Evolutionary conservation across 345 rosid genomes (phyloP).

Genomic region (Aquilaria sinensis): DNA sequence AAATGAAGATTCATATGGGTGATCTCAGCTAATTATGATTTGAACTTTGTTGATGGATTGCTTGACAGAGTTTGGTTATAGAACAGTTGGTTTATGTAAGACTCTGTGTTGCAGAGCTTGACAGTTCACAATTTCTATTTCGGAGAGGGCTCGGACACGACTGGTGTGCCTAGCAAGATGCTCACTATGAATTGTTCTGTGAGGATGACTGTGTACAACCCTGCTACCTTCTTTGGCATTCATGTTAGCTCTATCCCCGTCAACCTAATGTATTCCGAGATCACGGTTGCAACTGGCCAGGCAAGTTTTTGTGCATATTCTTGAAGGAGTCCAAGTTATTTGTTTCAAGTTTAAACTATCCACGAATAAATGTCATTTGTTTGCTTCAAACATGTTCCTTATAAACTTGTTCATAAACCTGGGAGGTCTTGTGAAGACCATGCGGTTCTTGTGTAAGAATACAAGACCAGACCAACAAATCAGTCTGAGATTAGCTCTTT

Average conservation of each 20-base stretch:
- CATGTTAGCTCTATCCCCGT: slow-evolving; percentile 61
- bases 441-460: background rate
- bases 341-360: no score
- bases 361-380: no score
- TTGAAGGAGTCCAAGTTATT: background rate
- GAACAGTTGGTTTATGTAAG: background rate
- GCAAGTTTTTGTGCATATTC: slow-evolving; percentile 21
- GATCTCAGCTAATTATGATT: no score
- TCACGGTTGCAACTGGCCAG: slow-evolving; percentile 65
- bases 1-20: no score
- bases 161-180: slow-evolving; percentile 78
- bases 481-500: no score
- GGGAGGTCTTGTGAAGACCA: no score
- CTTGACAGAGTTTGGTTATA: no score
- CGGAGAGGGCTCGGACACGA: slow-evolving; percentile 72
- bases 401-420: no score
- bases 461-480: no score
- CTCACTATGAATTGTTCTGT: slow-evolving; percentile 60
- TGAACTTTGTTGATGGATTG: no score
- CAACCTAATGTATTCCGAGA: slow-evolving; percentile 55
- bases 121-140: slow-evolving; percentile 48
- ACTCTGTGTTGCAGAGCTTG: slow-evolving; percentile 39
- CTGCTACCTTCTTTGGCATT: slow-evolving; percentile 77
- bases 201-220: slow-evolving; percentile 53
- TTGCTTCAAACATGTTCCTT: no score